Conservation (phyloP, 495 filamentous ascomycete genomes). For the Neurospora sp. region DNA sequence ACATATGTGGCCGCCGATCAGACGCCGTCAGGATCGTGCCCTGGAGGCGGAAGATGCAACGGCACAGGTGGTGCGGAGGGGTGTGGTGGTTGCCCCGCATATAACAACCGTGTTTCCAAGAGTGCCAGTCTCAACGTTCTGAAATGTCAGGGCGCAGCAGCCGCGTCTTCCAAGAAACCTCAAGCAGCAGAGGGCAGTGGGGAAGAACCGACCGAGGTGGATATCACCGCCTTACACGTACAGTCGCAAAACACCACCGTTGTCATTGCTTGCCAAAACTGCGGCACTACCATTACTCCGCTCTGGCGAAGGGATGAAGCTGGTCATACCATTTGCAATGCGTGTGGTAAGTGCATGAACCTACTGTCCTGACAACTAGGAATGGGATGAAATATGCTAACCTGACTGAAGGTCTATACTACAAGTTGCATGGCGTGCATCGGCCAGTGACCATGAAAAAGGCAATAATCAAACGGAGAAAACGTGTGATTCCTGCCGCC, state of each 20-base stretch:
- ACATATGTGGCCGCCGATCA: constrained; percentile 70
- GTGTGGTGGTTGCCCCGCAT: constrained; percentile 92
- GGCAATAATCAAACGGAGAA: constrained; percentile 87
- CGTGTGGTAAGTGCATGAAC: constrained; percentile 69
- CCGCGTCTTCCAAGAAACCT: constrained; percentile 13
- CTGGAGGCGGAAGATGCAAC: constrained; percentile 91
- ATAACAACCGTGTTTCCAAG: constrained; percentile 92
- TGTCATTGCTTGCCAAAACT: constrained; percentile 92
- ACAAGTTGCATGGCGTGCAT: constrained; percentile 91
- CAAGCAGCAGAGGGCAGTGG: constrained; percentile 13
- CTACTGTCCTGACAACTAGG: background rate
- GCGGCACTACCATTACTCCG: constrained; percentile 91
- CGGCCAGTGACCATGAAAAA: constrained; percentile 96
- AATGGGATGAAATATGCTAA: constrained; percentile 4
- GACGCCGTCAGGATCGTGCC: constrained; percentile 72
- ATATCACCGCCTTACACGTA: constrained; percentile 35
- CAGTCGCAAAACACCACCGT: constrained; percentile 53
- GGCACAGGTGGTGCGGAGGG: constrained; percentile 94
- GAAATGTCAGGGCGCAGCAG: constrained; percentile 29
- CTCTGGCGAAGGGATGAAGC: constrained; percentile 91
- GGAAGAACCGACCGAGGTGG: constrained; percentile 33
- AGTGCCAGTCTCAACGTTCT: constrained; percentile 58
- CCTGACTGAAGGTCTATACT: constrained; percentile 64
- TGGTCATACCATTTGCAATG: constrained; percentile 97
- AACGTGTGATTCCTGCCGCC: constrained; percentile 81